A percentile compares a stretch with the other conserved stretches of the same genome.
Evolutionary conservation across 257 asterid species (phyloP).

Genomic region (Lycium barbarum): DNA sequence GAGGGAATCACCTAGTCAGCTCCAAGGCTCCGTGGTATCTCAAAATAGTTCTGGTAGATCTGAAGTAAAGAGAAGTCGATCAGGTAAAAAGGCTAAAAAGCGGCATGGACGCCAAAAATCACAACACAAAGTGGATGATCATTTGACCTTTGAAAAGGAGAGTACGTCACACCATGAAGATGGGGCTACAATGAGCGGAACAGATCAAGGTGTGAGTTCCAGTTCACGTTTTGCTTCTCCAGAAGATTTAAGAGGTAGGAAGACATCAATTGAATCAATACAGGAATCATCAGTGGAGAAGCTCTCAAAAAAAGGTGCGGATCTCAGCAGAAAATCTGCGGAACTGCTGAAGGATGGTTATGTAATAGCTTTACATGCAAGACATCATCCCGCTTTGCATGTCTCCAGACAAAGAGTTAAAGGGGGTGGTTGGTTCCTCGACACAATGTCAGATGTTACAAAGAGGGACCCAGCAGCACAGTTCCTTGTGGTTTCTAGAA

Average conservation of each 20-base stretch:
- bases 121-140: conserved; percentile 77
- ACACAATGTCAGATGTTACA: conserved; percentile 76
- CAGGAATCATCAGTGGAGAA: conserved; percentile 62
- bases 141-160: conserved; percentile 66
- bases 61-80: conserved; percentile 87
- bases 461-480: conserved; percentile 99
- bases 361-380: conserved; percentile 79
- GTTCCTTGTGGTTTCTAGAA: conserved; percentile 83
- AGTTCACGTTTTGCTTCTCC: conserved; percentile 95
- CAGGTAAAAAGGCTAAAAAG: conserved; percentile 94
- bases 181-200: conserved; percentile 85
- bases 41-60: conserved; percentile 64
- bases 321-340: conserved; percentile 57
- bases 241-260: conserved; percentile 76
- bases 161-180: conserved; percentile 86
- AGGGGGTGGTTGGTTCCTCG: conserved; percentile 99
- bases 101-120: conserved; percentile 93
- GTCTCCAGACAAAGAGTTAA: conserved; percentile 90
- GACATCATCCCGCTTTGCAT: conserved; percentile 77
- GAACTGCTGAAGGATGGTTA: conserved; percentile 88
- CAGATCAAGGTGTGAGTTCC: conserved; percentile 89
- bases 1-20: conserved; percentile 69
- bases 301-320: conserved; percentile 55
- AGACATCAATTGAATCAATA: conserved; percentile 65
- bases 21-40: conserved; percentile 65